Base-by-base conservation (phyloP, 495 filamentous ascomycete species). In the Penicillium turbatum region DNA sequence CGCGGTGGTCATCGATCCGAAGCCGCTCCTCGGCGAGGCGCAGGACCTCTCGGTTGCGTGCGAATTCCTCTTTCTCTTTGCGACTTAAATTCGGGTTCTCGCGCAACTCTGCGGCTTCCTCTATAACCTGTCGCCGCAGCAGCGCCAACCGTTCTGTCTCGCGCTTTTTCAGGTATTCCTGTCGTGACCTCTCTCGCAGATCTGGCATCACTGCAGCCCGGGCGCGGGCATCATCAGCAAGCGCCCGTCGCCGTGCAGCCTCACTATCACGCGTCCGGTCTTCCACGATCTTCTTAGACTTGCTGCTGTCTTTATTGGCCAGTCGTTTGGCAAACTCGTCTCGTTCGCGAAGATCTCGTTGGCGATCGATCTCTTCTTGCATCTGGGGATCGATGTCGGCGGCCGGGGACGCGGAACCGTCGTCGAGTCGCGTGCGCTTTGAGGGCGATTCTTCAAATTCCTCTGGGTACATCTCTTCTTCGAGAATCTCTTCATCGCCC, bases 141-240 rank as follows among this genome's bases (percentile, higher is more conserved):
- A 97, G 74, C 0, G 87, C 89, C 21, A 98, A 71, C 56, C 86
- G 82, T 74, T 97, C 90, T 0, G 86, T 77, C 65, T 97, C 92
- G 34, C 93, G 77, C 74, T 97, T 98, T 72, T 89, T 88, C 26
- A 98, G 75, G 64, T 98, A 98, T 58, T 93, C 87, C 64, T 97
- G 91, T 42, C 93, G 82, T 6, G 90, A 95, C 29, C 89, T 79
- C 60, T 93, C 75, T 11, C 93, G 77, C 7, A 96, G 70, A 59
- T 92, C 89, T 9, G 83, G 82, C 72, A 93, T 83, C 7, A 83
- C 84, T 12, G 79, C 81, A 57, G 74, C 74, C 56, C 85, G 70
- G 15, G 81, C 80, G 24, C 70, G 70, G n/a, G 80, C 72, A 76
- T 87, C 81, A 60, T 87, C 85, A 12, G 83, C 86, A 55, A 87